phyloP scores from a whole-genome alignment of 1,139 yeast genomes.

The Pichia kudriavzevii region DNA sequence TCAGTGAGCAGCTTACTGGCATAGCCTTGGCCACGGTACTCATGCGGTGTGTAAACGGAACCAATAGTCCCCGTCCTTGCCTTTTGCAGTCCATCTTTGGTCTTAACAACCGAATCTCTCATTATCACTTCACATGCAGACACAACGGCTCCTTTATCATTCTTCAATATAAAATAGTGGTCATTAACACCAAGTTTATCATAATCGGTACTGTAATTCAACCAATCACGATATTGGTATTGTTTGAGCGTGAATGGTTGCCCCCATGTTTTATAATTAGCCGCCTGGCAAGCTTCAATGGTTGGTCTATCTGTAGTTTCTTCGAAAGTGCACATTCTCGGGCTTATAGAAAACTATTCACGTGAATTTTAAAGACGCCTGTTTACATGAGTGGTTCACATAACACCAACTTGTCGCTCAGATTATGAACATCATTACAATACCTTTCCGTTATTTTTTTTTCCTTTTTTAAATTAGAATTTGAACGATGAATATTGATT shows the following conservation, averaged over 20 bases:
- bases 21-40: slow-evolving; percentile 21
- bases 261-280: slow-evolving; percentile 22
- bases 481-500: too few species aligned
- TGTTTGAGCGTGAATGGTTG: slow-evolving; percentile 13
- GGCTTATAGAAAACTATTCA: too few species aligned
- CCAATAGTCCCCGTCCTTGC: slow-evolving; percentile 21
- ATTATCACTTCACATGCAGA: slow-evolving; percentile 24
- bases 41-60: slow-evolving; percentile 22
- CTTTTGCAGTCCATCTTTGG: slow-evolving; percentile 2
- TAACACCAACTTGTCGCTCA: too few species aligned
- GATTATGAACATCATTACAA: too few species aligned
- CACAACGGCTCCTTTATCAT: slow-evolving; percentile 14
- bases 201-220: slow-evolving; percentile 14
- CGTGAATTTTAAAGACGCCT: too few species aligned
- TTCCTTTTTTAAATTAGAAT: too few species aligned
- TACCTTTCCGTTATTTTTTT: too few species aligned
- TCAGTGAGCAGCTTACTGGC: slow-evolving; percentile 20
- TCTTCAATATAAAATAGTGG: slow-evolving; percentile 20
- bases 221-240: slow-evolving; percentile 20
- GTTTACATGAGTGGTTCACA: too few species aligned
- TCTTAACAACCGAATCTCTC: slow-evolving; percentile 16
- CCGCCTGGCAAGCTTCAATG: slow-evolving; percentile 16
- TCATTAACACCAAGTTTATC: slow-evolving; percentile 15
- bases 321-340: too few species aligned
- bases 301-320: slow-evolving; percentile 12